Evolutionary conservation across 1,284 basidiomycete genomes (phyloP).

Genomic region (Sphaerobolus stellatus): DNA sequence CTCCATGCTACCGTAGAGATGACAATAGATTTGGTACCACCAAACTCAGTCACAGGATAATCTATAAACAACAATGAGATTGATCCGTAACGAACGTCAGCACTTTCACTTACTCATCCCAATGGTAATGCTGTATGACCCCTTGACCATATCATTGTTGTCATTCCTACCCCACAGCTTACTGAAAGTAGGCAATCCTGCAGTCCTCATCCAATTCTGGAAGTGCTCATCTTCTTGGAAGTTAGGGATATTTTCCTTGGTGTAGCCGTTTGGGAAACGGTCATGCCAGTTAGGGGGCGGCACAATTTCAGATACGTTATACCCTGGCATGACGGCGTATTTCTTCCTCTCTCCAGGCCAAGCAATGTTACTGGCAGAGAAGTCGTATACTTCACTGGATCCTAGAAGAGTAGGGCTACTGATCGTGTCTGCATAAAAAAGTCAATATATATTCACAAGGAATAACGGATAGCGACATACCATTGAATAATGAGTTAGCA

Average conservation of each 20-base stretch:
- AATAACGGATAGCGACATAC: conserved; percentile 41
- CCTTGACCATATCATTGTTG: conserved; percentile 65
- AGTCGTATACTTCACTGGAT: conserved; percentile 63
- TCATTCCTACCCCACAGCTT: conserved; percentile 96
- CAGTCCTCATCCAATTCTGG: conserved; percentile 99
- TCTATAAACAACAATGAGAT: conserved; percentile 48
- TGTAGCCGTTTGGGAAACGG: conserved; percentile 78
- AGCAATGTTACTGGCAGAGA: conserved; percentile 82
- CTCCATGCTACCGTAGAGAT: conserved; percentile 98
- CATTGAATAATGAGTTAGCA: conserved; percentile 98
- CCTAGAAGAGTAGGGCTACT: conserved; percentile 60
- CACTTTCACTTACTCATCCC: conserved; percentile 71
- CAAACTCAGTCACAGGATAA: conserved; percentile 90
- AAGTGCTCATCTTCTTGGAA: conserved; percentile 87
- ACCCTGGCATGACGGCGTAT: conserved; percentile 66
- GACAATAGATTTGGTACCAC: conserved; percentile 95
- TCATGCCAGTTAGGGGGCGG: conserved; percentile 92
- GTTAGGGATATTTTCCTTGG: conserved; percentile 66
- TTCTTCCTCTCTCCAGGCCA: conserved; percentile 95
- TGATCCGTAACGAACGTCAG: conserved; percentile 1
- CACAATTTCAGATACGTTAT: conserved; percentile 60
- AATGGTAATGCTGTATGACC: conserved; percentile 76
- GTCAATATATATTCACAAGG: conserved; percentile 12
- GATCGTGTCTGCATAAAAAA: conserved; percentile 66
- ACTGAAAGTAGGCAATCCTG: conserved; percentile 94